A percentile compares a stretch with the other conserved stretches of the same genome.
These are phyloP conservation scores for Cetraspora pellucida DNA, from an alignment of 192 early-diverging fungal genomes.

Conservation along the genomic window DNA sequence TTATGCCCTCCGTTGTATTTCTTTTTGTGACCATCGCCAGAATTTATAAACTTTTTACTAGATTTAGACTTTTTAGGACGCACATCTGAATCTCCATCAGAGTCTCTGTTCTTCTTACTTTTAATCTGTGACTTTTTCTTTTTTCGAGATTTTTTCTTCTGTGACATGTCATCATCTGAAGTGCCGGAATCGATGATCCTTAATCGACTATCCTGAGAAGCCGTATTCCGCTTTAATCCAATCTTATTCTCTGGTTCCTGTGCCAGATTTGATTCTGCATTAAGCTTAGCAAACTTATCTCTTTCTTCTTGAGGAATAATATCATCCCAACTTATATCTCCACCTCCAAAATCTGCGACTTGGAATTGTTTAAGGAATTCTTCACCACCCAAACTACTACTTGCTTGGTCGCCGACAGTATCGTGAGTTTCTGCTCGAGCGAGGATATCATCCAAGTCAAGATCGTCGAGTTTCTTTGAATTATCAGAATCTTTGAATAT, in stretches of 20 bases:
- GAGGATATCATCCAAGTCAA: conserved; percentile 97
- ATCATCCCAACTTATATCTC: conserved; percentile 88
- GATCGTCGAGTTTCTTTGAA: conserved; percentile 84
- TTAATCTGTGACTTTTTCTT: neutral
- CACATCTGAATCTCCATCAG: neutral
- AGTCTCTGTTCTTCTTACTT: neutral
- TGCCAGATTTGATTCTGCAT: conserved; percentile 25
- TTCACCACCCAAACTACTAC: conserved; percentile 66
- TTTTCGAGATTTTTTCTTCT: neutral
- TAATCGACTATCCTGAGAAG: neutral
- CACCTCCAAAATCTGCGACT: conserved; percentile 82
- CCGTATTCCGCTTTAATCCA: neutral
- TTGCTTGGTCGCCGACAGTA: conserved; percentile 65
- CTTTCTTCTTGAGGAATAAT: conserved; percentile 92
- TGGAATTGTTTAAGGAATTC: conserved; percentile 97
- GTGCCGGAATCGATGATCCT: neutral
- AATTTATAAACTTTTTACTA: neutral
- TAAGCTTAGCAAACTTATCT: conserved; percentile 46
- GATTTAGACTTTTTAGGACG: conserved; percentile 1
- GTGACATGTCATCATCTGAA: neutral
- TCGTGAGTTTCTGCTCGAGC: conserved; percentile 92
- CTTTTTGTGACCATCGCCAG: neutral
- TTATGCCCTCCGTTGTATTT: neutral
- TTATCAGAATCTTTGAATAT: conserved; percentile 82
- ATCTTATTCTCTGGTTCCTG: conserved; percentile 11